These are phyloP conservation scores for Termitomyces sp. DNA, from an alignment of 768 basidiomycete species.

Conservation along the genomic window DNA sequence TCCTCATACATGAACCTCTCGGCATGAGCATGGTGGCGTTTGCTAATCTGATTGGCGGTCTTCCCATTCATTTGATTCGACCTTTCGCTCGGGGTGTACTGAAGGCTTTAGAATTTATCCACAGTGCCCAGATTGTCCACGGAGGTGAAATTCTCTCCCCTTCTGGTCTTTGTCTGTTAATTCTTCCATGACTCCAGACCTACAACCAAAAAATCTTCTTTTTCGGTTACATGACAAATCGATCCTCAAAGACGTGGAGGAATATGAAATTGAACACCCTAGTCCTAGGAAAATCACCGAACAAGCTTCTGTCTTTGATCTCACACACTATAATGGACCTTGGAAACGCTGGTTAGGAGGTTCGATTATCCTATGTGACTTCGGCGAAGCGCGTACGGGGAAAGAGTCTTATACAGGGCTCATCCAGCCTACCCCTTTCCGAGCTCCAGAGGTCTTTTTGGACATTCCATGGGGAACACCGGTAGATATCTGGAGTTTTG, in stretches of 20 bases:
- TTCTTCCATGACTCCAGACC: background rate
- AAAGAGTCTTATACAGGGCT: background rate
- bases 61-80: background rate
- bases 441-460: background rate
- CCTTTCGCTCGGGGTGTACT: background rate
- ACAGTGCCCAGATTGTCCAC: background rate
- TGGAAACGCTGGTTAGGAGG: background rate
- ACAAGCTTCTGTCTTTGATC: background rate
- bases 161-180: background rate
- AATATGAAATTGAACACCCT: background rate
- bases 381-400: background rate
- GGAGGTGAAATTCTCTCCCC: background rate
- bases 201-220: background rate
- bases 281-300: background rate
- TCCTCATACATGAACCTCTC: conserved; percentile 1
- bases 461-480: background rate
- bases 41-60: background rate
- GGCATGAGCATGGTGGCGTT: background rate
- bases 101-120: background rate
- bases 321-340: background rate
- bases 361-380: background rate
- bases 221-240: background rate
- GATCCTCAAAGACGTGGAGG: background rate
- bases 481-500: background rate
- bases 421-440: background rate